These are phyloP conservation scores for Petunia axillaris DNA, from an alignment of 257 asterid genomes.

Conservation along the genomic window DNA sequence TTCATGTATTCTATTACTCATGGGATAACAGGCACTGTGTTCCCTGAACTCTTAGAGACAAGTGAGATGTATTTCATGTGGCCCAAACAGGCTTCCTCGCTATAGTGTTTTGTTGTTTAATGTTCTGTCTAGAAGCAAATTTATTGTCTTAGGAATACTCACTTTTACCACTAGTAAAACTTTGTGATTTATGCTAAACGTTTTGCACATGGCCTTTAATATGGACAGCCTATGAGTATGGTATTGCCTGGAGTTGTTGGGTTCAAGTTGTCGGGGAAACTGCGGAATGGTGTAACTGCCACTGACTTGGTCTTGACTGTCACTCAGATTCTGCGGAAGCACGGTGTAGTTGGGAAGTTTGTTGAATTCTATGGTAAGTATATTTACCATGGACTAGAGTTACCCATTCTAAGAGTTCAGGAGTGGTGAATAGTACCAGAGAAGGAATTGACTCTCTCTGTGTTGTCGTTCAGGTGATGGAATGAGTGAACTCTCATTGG, in stretches of 20 bases:
- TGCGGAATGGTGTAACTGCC: slow-evolving; percentile 82
- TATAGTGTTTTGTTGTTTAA: no score
- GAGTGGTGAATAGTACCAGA: background rate
- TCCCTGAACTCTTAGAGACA: no score
- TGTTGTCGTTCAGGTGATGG: slow-evolving; percentile 59
- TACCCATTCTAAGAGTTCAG: background rate
- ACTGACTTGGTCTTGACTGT: slow-evolving; percentile 91
- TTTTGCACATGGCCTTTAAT: background rate
- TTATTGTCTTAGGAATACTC: no score
- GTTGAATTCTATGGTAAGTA: slow-evolving; percentile 53
- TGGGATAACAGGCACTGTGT: no score
- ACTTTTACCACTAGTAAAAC: no score
- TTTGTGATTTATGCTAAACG: no score
- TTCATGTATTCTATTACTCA: no score
- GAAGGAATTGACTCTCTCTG: slow-evolving; percentile 22
- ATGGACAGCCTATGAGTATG: slow-evolving; percentile 93
- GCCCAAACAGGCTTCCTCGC: no score
- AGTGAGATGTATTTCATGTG: no score
- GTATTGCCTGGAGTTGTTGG: slow-evolving; percentile 97
- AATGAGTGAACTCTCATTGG: slow-evolving; percentile 82
- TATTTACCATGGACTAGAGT: background rate
- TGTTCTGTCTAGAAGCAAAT: no score
- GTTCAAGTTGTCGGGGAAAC: slow-evolving; percentile 83
- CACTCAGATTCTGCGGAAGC: slow-evolving; percentile 86
- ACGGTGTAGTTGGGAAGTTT: slow-evolving; percentile 90